Base-by-base conservation (phyloP, 2,329 filamentous ascomycete genomes). In the Salinomyces thailandicus region DNA sequence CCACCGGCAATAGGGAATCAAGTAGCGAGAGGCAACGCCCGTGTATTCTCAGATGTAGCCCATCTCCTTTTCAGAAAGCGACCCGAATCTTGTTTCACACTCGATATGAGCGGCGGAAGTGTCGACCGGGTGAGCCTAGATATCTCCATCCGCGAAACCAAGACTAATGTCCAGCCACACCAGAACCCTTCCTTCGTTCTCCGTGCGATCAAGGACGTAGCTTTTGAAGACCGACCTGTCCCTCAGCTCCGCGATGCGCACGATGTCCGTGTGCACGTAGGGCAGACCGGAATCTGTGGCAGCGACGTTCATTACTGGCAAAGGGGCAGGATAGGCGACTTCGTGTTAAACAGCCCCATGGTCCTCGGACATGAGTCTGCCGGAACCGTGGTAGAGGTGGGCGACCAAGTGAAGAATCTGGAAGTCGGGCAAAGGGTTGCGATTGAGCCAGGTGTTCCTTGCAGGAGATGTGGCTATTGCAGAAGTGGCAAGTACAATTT, bases 111-210 rank as follows among this genome's bases (percentile, higher is more conserved):
- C n/a, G n/a, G n/a, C n/a, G n/a, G n/a, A n/a, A n/a, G n/a, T n/a
- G n/a, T n/a, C n/a, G n/a, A n/a, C n/a, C n/a, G n/a, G n/a, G n/a
- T n/a, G n/a, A n/a, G n/a, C n/a, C n/a, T n/a, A n/a, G n/a, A n/a
- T n/a, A n/a, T n/a, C n/a, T n/a, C n/a, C n/a, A n/a, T n/a, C n/a
- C n/a, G n/a, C n/a, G n/a, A n/a, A n/a, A n/a, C n/a, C n/a, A n/a
- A n/a, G n/a, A n/a, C n/a, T n/a, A n/a, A n/a, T n/a, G n/a, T n/a
- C n/a, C n/a, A n/a, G n/a, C n/a, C n/a, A n/a, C n/a, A n/a, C n/a
- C n/a, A 84, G 80, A 89, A 89, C 61, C 77, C 81, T 47, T 87
- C 84, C 36, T 91, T 91, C 63, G 67, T 89, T 56, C 79, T 91
- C 49, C 76, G 85, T 62, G 78, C 79, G 45, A 69, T 78, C 44